These are phyloP conservation scores for Skeletonema potamos DNA, from an alignment of 108 stramenopile species.

Conservation along the genomic window DNA sequence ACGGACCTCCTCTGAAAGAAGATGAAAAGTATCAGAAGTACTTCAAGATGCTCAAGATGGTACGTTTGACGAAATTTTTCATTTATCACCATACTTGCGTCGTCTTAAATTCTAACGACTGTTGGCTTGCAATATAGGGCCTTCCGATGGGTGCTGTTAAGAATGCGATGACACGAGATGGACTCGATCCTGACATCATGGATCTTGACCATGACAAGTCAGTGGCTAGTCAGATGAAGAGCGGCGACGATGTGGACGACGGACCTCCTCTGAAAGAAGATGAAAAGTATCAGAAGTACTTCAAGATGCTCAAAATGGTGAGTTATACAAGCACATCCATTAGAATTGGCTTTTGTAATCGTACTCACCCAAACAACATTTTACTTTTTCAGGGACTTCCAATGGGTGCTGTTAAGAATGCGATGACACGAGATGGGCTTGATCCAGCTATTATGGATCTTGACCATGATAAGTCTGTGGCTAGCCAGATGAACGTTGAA, in stretches of 20 bases:
- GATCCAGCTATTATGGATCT: constrained; percentile 56
- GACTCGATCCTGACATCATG: constrained; percentile 70
- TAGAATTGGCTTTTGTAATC: not conserved
- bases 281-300: constrained; percentile 76
- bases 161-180: constrained; percentile 67
- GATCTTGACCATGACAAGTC: constrained; percentile 70
- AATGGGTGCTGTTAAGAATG: constrained; percentile 69
- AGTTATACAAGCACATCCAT: not conserved
- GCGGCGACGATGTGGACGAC: constrained; percentile 23
- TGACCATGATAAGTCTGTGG: constrained; percentile 47
- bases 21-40: constrained; percentile 73
- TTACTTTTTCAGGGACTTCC: constrained; percentile 54
- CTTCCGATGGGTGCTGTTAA: constrained; percentile 69
- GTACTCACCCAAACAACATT: not conserved
- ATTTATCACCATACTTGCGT: not conserved
- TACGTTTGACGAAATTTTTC: not conserved
- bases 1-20: constrained; percentile 61
- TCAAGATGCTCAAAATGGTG: constrained; percentile 69
- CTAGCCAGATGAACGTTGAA: constrained; percentile 27
- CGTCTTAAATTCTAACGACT: not conserved
- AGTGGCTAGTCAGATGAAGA: constrained; percentile 43
- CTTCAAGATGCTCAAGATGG: constrained; percentile 64
- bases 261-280: constrained; percentile 78
- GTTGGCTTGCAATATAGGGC: constrained; percentile 23
- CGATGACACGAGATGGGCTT: constrained; percentile 52